phyloP scores from a whole-genome alignment of 2,329 filamentous ascomycete species.

The Epichloe bromicola region DNA sequence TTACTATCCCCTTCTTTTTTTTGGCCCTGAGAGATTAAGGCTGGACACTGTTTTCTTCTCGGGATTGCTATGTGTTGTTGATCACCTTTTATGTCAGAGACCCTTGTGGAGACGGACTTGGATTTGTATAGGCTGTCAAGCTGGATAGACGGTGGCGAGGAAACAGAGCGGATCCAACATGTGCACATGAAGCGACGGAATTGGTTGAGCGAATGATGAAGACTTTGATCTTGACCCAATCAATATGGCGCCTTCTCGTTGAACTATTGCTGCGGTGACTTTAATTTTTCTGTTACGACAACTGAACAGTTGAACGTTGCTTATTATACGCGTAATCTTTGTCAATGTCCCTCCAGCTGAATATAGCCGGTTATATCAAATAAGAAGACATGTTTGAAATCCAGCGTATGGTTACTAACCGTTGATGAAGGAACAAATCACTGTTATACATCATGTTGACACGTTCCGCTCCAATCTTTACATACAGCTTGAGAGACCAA shows the following conservation, averaged over 20 bases:
- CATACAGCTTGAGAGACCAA: too few relatives aligned
- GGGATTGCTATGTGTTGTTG: background rate
- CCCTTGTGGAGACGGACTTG: slow-evolving; percentile 2
- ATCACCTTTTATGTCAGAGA: background rate
- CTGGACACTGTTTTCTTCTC: slow-evolving; percentile 2
- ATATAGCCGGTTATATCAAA: too few relatives aligned
- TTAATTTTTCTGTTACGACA: too few relatives aligned
- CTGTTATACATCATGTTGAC: too few relatives aligned
- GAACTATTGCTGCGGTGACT: background rate
- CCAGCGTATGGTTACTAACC: too few relatives aligned
- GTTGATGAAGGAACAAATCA: too few relatives aligned
- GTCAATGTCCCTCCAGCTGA: too few relatives aligned
- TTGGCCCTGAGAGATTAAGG: background rate
- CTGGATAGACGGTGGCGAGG: slow-evolving; percentile 3
- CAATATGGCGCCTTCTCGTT: background rate
- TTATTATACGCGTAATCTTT: too few relatives aligned
- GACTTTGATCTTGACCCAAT: background rate
- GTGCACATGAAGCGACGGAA: background rate
- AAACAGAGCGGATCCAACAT: background rate
- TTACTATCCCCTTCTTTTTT: slow-evolving; percentile 4
- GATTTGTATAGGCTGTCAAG: slow-evolving; percentile 6
- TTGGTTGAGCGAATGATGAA: background rate
- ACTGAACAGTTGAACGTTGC: too few relatives aligned
- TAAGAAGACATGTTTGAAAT: too few relatives aligned
- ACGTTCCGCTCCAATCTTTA: too few relatives aligned